phyloP scores from a whole-genome alignment of 805 yeast genomes.

The Blastobotrys parvus region DNA sequence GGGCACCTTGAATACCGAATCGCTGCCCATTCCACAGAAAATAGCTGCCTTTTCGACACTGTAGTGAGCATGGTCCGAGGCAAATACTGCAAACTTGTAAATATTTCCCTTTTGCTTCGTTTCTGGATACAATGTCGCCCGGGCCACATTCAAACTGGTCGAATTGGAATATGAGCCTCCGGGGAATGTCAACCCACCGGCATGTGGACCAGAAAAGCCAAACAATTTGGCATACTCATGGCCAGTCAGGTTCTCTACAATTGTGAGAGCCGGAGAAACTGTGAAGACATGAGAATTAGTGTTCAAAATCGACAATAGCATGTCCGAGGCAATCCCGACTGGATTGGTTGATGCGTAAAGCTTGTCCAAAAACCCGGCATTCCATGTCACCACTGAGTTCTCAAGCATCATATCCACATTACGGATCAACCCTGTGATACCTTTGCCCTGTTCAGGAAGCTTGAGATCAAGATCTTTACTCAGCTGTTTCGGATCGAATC shows the following conservation, averaged over 20 bases:
- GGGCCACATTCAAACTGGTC: slow-evolving; percentile 70
- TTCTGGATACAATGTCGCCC: slow-evolving; percentile 57
- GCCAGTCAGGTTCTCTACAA: slow-evolving; percentile 63
- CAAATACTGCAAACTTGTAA: slow-evolving; percentile 56
- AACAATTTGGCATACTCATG: slow-evolving; percentile 60
- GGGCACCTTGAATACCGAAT: slow-evolving; percentile 52
- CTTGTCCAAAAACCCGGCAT: slow-evolving; percentile 77
- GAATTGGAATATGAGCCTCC: slow-evolving; percentile 87
- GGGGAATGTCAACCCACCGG: slow-evolving; percentile 79
- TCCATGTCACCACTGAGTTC: slow-evolving; percentile 78
- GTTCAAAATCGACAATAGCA: slow-evolving; percentile 59
- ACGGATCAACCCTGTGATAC: slow-evolving; percentile 36
- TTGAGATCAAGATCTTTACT: slow-evolving; percentile 30
- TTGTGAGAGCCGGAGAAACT: slow-evolving; percentile 72
- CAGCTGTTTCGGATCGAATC: slow-evolving; percentile 39
- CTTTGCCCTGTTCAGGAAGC: slow-evolving; percentile 33
- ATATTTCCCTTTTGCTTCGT: slow-evolving; percentile 56
- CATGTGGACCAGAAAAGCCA: slow-evolving; percentile 43
- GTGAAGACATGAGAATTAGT: slow-evolving; percentile 81
- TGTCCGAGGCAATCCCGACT: slow-evolving; percentile 67
- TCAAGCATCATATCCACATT: slow-evolving; percentile 50
- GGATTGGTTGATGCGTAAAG: slow-evolving; percentile 82
- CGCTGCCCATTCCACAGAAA: slow-evolving; percentile 60
- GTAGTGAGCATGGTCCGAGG: slow-evolving; percentile 69
- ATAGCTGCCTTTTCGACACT: slow-evolving; percentile 78